Percentiles rank a stretch among this genome's conserved stretches.
phyloP scores from a whole-genome alignment of 2,329 filamentous ascomycete species.

The Calonectria fujianensis region DNA sequence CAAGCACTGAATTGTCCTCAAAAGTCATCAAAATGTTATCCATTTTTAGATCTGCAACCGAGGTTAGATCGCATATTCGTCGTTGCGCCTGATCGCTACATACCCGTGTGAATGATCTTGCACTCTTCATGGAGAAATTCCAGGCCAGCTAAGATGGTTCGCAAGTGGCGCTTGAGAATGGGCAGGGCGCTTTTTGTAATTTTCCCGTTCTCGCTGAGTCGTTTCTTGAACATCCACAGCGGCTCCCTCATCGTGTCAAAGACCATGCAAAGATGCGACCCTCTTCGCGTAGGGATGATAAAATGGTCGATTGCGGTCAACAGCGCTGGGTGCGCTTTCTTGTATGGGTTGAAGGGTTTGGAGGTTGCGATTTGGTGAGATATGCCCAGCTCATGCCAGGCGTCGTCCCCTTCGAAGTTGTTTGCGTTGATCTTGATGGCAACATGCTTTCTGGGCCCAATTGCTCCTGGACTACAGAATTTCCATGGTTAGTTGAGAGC shows the following conservation, averaged over 20 bases:
- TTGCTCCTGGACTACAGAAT: slow-evolving; percentile 10
- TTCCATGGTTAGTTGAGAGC: slow-evolving; percentile 25
- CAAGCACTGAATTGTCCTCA: slow-evolving; percentile 48
- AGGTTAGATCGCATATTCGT: not conserved
- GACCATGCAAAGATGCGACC: slow-evolving; percentile 60
- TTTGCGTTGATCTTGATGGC: slow-evolving; percentile 52
- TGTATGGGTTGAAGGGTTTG: slow-evolving; percentile 40
- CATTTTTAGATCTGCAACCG: slow-evolving; percentile 47
- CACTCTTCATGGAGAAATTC: slow-evolving; percentile 65
- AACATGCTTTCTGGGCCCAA: slow-evolving; percentile 44
- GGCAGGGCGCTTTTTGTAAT: slow-evolving; percentile 39
- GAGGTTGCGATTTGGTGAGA: slow-evolving; percentile 37
- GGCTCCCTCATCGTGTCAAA: slow-evolving; percentile 63
- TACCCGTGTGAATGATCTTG: slow-evolving; percentile 67
- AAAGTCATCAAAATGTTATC: slow-evolving; percentile 52
- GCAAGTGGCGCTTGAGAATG: slow-evolving; percentile 61
- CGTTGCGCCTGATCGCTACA: slow-evolving; percentile 5
- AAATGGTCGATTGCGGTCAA: slow-evolving; percentile 58
- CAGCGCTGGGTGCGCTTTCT: slow-evolving; percentile 57
- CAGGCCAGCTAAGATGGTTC: slow-evolving; percentile 61
- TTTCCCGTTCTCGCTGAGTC: slow-evolving; percentile 58
- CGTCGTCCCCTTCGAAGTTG: slow-evolving; percentile 47
- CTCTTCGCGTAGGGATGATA: slow-evolving; percentile 53
- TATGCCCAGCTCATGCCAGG: slow-evolving; percentile 48
- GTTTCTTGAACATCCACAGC: slow-evolving; percentile 59